Percentiles rank a stretch among this genome's conserved stretches.
Conservation (phyloP, 805 yeast genomes). For the Starmera caribaea region DNA sequence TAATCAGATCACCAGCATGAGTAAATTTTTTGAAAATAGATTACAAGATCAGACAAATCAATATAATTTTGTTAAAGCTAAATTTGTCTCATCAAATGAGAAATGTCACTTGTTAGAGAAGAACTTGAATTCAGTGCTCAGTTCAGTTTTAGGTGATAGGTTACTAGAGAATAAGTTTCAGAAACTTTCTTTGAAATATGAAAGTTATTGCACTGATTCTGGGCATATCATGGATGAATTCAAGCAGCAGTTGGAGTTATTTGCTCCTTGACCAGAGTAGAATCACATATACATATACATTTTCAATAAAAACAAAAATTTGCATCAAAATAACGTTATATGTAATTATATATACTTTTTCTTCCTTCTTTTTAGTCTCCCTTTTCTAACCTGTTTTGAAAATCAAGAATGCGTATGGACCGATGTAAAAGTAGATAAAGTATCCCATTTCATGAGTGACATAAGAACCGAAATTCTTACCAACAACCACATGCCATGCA, state of each 20-base stretch:
- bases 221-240: background rate
- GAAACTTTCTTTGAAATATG: background rate
- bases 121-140: slow-evolving; percentile 1
- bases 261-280: background rate
- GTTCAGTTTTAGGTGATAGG: slow-evolving; percentile 1
- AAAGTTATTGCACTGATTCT: background rate
- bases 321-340: no score
- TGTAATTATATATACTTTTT: no score
- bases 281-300: no score
- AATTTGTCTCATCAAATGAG: slow-evolving; percentile 2
- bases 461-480: slow-evolving; percentile 69
- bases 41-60: slow-evolving; percentile 18
- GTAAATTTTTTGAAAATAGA: slow-evolving; percentile 17
- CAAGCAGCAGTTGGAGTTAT: background rate
- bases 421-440: slow-evolving; percentile 65
- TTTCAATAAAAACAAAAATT: no score
- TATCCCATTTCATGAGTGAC: slow-evolving; percentile 72
- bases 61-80: slow-evolving; percentile 10
- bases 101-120: slow-evolving; percentile 1
- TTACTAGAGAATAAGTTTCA: background rate
- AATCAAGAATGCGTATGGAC: slow-evolving; percentile 53
- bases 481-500: slow-evolving; percentile 78
- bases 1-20: slow-evolving; percentile 13
- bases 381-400: slow-evolving; percentile 50
- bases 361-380: no score